Conservation (phyloP, 768 basidiomycete genomes). For the Lentinula detonsa region DNA sequence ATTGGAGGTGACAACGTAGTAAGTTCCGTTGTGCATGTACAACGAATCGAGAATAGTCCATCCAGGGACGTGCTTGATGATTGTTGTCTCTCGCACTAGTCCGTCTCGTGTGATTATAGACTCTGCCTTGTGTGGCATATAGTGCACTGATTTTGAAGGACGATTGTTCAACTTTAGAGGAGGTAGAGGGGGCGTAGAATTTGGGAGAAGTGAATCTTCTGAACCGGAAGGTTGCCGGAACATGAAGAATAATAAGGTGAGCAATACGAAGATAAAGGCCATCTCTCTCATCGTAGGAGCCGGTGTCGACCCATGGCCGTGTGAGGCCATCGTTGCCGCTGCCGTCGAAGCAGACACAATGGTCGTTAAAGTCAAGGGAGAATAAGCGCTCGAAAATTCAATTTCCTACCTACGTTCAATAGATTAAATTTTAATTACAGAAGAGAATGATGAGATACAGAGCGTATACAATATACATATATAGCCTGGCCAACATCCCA, state of each 20-base stretch:
- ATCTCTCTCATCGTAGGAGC: slow-evolving; percentile 39
- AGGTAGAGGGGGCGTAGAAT: neutral
- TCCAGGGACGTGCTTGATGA: slow-evolving; percentile 78
- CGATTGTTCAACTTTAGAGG: neutral
- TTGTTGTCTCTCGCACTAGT: slow-evolving; percentile 49
- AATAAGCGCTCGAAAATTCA: neutral
- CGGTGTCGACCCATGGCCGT: slow-evolving; percentile 1
- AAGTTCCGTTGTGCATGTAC: slow-evolving; percentile 75
- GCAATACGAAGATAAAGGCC: slow-evolving; percentile 31
- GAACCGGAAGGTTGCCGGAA: slow-evolving; percentile 7
- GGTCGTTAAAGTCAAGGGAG: neutral
- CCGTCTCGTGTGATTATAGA: slow-evolving; percentile 6
- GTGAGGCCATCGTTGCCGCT: neutral
- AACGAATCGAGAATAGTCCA: slow-evolving; percentile 89
- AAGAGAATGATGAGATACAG: too few relatives aligned
- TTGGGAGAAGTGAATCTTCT: slow-evolving; percentile 14
- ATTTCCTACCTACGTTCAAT: too few relatives aligned
- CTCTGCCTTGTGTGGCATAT: slow-evolving; percentile 1
- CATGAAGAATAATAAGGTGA: slow-evolving; percentile 16
- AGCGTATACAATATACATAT: too few relatives aligned
- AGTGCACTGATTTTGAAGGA: slow-evolving; percentile 6
- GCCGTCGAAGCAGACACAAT: neutral
- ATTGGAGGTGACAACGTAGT: slow-evolving; percentile 71
- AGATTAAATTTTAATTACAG: too few relatives aligned
- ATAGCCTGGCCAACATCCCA: too few relatives aligned